Evolutionary conservation across 176 grass and related monocot species (phyloP).

Genomic region (Panicum miliaceum): DNA sequence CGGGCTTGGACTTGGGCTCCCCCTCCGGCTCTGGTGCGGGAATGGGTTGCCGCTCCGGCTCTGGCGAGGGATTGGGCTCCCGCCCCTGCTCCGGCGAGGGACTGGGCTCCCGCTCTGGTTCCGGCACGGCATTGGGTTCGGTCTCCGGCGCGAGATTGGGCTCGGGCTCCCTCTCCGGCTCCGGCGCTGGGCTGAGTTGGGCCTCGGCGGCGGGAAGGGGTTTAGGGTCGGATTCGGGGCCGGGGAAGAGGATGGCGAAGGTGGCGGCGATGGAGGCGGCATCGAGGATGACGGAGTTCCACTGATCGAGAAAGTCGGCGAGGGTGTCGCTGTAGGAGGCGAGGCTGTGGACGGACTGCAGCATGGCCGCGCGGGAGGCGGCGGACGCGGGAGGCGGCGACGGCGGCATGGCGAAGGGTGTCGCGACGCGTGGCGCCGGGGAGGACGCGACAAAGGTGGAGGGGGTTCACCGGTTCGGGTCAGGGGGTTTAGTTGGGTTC

Average conservation of each 20-base stretch:
- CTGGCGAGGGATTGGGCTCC: neutral
- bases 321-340: constrained; percentile 38
- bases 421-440: neutral
- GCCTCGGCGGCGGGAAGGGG: neutral
- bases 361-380: neutral
- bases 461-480: neutral
- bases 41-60: neutral
- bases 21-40: too few species aligned
- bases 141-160: neutral
- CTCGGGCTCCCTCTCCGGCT: neutral
- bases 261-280: constrained; percentile 52
- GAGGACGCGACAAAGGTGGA: neutral
- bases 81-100: neutral
- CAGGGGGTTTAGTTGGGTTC: neutral
- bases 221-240: neutral
- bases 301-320: constrained; percentile 54
- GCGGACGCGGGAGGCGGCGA: neutral
- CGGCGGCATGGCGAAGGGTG: neutral
- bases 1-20: neutral
- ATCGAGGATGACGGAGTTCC: constrained; percentile 44
- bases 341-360: constrained; percentile 34
- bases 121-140: too few species aligned
- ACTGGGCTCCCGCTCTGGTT: neutral
- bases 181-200: neutral
- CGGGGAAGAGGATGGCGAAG: constrained; percentile 3